phyloP scores from a whole-genome alignment of 768 basidiomycete genomes.

The Lactifluus subvellereus region DNA sequence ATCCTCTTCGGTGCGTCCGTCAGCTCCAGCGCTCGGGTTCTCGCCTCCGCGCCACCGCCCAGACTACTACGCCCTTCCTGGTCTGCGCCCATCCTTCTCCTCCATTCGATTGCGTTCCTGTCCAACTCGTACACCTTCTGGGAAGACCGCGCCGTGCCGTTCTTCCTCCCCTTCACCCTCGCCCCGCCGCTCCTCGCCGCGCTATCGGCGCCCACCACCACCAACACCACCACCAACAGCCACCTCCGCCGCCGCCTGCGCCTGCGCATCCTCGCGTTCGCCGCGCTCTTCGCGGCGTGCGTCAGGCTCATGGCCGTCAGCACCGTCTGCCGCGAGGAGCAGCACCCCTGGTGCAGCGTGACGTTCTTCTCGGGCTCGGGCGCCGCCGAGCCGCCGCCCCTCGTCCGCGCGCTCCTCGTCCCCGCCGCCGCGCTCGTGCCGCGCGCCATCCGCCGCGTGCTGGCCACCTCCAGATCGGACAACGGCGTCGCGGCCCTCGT shows the following conservation, averaged over 20 bases:
- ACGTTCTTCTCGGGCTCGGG: conserved; percentile 82
- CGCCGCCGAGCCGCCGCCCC: conserved; percentile 55
- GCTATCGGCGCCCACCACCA: conserved; percentile 60
- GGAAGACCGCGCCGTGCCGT: conserved; percentile 84
- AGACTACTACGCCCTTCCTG: conserved; percentile 28
- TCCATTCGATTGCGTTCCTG: conserved; percentile 73
- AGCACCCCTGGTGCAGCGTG: conserved; percentile 81
- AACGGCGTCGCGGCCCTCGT: conserved; percentile 63
- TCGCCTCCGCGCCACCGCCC: conserved; percentile 11
- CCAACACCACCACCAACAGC: too few relatives aligned
- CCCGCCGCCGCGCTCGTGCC: conserved; percentile 56
- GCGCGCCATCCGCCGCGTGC: conserved; percentile 45
- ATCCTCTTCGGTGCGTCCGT: conserved; percentile 27
- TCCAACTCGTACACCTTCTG: conserved; percentile 98
- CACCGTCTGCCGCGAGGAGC: conserved; percentile 93
- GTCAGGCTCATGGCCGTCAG: conserved; percentile 73
- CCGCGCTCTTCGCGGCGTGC: conserved; percentile 56
- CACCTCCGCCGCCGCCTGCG: conserved; percentile 45
- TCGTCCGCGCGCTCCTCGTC: conserved; percentile 52
- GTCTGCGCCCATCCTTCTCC: conserved; percentile 41
- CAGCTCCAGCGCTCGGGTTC: conserved; percentile 35
- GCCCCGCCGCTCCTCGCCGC: conserved; percentile 55
- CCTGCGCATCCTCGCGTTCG: conserved; percentile 68
- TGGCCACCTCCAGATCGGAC: conserved; percentile 67
- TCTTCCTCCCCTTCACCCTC: conserved; percentile 63